Percentiles rank a stretch among this genome's conserved stretches.
These are phyloP conservation scores for Panicum hallii DNA, from an alignment of 202 grass and related monocot species.

Conservation along the genomic window DNA sequence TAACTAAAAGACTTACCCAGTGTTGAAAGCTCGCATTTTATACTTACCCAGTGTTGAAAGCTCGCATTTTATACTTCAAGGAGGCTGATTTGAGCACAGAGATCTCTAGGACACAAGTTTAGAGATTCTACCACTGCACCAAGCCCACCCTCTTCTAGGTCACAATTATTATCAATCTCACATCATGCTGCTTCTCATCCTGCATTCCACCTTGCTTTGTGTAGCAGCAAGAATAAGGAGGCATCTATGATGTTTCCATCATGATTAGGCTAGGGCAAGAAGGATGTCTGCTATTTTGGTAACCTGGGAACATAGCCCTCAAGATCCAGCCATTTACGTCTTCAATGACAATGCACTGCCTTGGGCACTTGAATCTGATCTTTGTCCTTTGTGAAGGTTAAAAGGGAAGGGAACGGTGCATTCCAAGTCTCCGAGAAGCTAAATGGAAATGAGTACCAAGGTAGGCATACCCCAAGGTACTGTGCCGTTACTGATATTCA, in stretches of 20 bases:
- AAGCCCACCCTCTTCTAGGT: neutral
- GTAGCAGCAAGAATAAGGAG: neutral
- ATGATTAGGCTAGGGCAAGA: conserved; percentile 9
- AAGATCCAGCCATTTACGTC: neutral
- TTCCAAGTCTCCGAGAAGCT: neutral
- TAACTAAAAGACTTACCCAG: conserved; percentile 12
- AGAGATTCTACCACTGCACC: neutral
- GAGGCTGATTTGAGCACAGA: neutral
- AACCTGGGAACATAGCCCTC: neutral
- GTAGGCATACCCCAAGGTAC: conserved; percentile 19
- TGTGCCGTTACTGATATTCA: conserved; percentile 17
- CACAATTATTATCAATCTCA: neutral
- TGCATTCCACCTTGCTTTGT: conserved; percentile 3
- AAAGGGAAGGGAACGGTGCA: conserved; percentile 1
- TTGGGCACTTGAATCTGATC: conserved; percentile 1
- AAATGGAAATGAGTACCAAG: conserved; percentile 33
- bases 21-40: neutral
- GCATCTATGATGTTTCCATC: conserved; percentile 22
- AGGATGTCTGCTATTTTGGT: conserved; percentile 21
- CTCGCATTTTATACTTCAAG: neutral
- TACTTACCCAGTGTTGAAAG: neutral
- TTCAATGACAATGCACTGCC: conserved; percentile 17
- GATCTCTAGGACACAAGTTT: neutral
- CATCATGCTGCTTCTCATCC: neutral
- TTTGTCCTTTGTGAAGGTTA: conserved; percentile 9